Conservation (phyloP, 805 yeast genomes). For the Lipomyces sp. region DNA sequence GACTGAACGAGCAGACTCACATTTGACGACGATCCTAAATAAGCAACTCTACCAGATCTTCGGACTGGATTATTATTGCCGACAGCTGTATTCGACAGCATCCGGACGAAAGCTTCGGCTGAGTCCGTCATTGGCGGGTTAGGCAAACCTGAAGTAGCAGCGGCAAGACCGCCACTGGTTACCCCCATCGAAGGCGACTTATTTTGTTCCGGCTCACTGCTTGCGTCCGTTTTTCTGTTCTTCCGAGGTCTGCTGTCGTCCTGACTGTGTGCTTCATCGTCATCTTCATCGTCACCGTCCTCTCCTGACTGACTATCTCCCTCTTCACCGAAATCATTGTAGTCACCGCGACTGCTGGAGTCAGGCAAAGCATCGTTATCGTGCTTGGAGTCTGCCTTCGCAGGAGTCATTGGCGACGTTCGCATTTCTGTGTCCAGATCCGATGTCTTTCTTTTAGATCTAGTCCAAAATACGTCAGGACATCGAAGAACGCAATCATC, state of each 20-base stretch:
- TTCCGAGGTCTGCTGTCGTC: constrained; percentile 7
- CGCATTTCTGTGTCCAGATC: background rate
- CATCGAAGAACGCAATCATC: background rate
- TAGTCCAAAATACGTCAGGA: constrained; percentile 1
- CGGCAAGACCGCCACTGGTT: constrained; percentile 13
- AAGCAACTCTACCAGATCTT: constrained; percentile 48
- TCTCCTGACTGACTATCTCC: constrained; percentile 13
- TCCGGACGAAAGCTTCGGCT: constrained; percentile 43
- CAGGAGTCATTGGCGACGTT: background rate
- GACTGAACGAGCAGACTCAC: constrained; percentile 54
- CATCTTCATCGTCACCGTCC: constrained; percentile 27
- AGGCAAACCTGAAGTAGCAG: background rate
- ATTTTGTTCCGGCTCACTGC: background rate
- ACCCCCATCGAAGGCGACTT: background rate
- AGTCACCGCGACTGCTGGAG: background rate
- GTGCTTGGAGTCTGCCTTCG: background rate
- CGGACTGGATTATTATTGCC: constrained; percentile 41
- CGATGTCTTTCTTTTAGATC: background rate
- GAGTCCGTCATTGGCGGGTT: constrained; percentile 31
- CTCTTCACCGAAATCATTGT: background rate
- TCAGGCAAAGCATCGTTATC: background rate
- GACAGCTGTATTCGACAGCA: constrained; percentile 46
- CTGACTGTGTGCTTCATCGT: constrained; percentile 12
- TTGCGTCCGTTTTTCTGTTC: constrained; percentile 10
- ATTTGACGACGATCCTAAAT: constrained; percentile 60